Base-by-base conservation (phyloP, 179 eudicot species). In the Beta lomatogona region DNA sequence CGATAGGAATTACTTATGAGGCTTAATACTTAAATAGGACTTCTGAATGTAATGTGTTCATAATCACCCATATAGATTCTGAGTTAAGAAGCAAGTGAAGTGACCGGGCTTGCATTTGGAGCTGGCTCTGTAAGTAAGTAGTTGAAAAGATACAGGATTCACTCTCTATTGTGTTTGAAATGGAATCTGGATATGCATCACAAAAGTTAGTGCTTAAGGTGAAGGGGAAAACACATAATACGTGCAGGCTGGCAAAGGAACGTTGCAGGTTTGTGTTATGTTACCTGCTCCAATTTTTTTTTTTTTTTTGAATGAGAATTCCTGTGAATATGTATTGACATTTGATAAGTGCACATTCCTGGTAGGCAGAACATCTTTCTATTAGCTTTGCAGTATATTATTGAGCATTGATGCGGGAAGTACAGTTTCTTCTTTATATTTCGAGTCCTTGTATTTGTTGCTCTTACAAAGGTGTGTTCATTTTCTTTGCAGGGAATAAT, bases 401-500 rank as follows among this genome's bases (percentile, higher is more conserved):
- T 61, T 74, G 45, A 45, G 14, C 10, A 46, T 79, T 59, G 70
- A 22, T 59, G 82, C 2, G 63, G 61, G 31, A 21, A 5, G 13
- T 53, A 59, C 41, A 75, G 55, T 15, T 9, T 15, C 14, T 73
- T 21, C 22, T 6, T 72, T 44, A 65, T 70, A 44, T 48, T 60
- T 9, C 46, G 61, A 60, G 77, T 31, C 45, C 48, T 60, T 16
- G 28, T n/a, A 54, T 50, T 48, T 45, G 11, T 73, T 41, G 61
- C 61, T 85, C 80, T 82, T n/a, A 78, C 73, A 48, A 63, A 25
- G 54, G 46, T 72, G 28, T 15, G 21, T 72, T 15, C 18, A 60
- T 60, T 61, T 71, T 68, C 31, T 65, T 13, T 76, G n/a, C 89
- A 95, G 99, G 95, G 88, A 78, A 77, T 95, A 73, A 92, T 94